Conservation (phyloP, 495 filamentous ascomycete genomes). For the Platismatia glauca region DNA sequence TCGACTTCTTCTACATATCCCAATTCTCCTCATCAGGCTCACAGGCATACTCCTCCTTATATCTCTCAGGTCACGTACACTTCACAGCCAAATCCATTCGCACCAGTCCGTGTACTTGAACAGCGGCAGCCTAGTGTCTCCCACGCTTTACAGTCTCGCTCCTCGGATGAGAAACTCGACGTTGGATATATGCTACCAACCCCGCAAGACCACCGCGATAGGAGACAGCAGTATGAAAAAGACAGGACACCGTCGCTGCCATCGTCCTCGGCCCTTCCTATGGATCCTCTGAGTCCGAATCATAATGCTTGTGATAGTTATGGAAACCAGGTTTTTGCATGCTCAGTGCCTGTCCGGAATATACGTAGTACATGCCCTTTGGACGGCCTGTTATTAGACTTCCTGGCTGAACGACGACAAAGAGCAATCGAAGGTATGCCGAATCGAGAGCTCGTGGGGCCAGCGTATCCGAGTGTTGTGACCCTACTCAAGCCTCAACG, state of each 20-base stretch:
- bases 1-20: conserved; percentile 18
- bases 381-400: conserved; percentile 67
- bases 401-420: conserved; percentile 57
- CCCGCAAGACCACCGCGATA: conserved; percentile 15
- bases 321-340: conserved; percentile 22
- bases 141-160: conserved; percentile 49
- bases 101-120: conserved; percentile 25
- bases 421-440: conserved; percentile 53
- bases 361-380: conserved; percentile 63
- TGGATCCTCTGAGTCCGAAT: conserved; percentile 14
- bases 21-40: conserved; percentile 15
- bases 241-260: conserved; percentile 13
- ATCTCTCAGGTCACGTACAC: conserved; percentile 9
- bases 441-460: conserved; percentile 55
- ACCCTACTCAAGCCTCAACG: conserved; percentile 61
- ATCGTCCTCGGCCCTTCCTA: conserved; percentile 8
- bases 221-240: conserved; percentile 7
- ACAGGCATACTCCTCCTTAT: conserved; percentile 12
- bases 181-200: conserved; percentile 58
- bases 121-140: conserved; percentile 45
- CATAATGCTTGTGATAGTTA: conserved; percentile 8
- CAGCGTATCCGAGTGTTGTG: conserved; percentile 65
- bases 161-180: conserved; percentile 46
- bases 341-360: conserved; percentile 48
- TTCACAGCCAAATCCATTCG: conserved; percentile 13